These are phyloP conservation scores for Aspergillus arachidicola DNA, from an alignment of 2,329 filamentous ascomycete genomes.

Conservation along the genomic window DNA sequence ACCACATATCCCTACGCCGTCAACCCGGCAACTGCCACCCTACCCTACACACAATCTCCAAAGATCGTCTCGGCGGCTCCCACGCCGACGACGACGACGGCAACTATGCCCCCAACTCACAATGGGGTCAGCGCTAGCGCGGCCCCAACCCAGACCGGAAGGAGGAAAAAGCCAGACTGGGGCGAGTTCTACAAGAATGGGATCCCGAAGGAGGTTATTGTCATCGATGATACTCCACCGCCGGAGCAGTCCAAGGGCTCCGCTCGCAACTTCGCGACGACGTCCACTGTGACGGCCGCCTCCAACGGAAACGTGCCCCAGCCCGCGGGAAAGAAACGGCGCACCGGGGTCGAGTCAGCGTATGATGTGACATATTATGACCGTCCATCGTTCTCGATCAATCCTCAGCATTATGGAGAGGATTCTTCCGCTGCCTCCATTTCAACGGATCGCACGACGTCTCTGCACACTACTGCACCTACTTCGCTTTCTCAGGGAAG, in stretches of 20 bases:
- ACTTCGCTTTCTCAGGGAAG: constrained; percentile 75
- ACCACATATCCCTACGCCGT: constrained; percentile 47
- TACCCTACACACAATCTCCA: constrained; percentile 37
- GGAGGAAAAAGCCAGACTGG: constrained; percentile 72
- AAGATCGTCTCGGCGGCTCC: constrained; percentile 38
- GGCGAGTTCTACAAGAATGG: constrained; percentile 80
- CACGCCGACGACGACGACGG: constrained; percentile 36
- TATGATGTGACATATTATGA: constrained; percentile 76
- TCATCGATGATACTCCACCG: constrained; percentile 70
- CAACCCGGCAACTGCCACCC: constrained; percentile 35
- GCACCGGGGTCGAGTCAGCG: constrained; percentile 61
- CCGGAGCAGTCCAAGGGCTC: constrained; percentile 38
- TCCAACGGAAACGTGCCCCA: constrained; percentile 36
- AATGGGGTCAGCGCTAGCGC: constrained; percentile 40
- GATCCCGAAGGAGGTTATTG: constrained; percentile 79
- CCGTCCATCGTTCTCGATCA: constrained; percentile 70
- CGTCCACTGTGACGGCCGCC: constrained; percentile 32
- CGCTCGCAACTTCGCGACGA: constrained; percentile 23
- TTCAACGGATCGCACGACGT: constrained; percentile 82
- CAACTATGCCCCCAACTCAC: constrained; percentile 40
- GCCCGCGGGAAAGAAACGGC: constrained; percentile 70
- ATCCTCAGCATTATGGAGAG: constrained; percentile 69
- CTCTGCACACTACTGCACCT: constrained; percentile 82
- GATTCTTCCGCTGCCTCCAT: constrained; percentile 70
- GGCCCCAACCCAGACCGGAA: constrained; percentile 46